Base-by-base conservation (phyloP, 768 basidiomycete genomes). In the Tricholoma terreum region DNA sequence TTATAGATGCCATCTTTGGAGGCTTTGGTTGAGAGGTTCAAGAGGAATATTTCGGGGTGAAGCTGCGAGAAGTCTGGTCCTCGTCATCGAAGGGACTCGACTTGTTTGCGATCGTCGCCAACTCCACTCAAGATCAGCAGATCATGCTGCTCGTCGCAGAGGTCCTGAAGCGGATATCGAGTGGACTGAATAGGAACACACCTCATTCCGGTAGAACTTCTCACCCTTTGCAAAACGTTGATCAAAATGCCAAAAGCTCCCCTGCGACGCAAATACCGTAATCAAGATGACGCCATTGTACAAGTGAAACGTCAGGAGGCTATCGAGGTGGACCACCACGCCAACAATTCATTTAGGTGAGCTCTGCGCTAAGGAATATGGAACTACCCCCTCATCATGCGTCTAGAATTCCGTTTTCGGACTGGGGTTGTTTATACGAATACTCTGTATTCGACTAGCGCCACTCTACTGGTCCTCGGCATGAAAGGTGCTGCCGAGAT, bases 1-100 rank as follows among this genome's bases (percentile, higher is more conserved):
- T n/a, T n/a, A n/a, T n/a, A 0, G 94, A 92, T 66, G 96, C 97
- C 52, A 83, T 98, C 52, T 98, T 98, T 63, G 96, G 96, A 24
- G 86, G 94, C 67, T 94, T 94, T 1, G 91, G 90, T 12, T 91
- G 90, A 70, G 92, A 98, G 64, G 86, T 90, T 0, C 84, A 86
- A 56, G 79, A 87, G 2, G 93, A 94, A 63, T 94, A 88, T 22
- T 98, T 96, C 84, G 92, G 87, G 75, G 94, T 93, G 15, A 94
- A 91, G 71, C 90, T 94, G 85, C 83, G 90, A 19, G 96, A 99
- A 74, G 96, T 95, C 27, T 81, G 86, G 33, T 81, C 85, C 9
- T 93, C 92, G 22, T 81, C 86, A 2, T 84, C 91, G n/a, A 85
- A 85, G 67, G 93, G 89, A 2, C 74, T 96, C 31, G 94, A 98